phyloP scores from a whole-genome alignment of 176 grass and related monocot genomes.

The Paspalum notatum region DNA sequence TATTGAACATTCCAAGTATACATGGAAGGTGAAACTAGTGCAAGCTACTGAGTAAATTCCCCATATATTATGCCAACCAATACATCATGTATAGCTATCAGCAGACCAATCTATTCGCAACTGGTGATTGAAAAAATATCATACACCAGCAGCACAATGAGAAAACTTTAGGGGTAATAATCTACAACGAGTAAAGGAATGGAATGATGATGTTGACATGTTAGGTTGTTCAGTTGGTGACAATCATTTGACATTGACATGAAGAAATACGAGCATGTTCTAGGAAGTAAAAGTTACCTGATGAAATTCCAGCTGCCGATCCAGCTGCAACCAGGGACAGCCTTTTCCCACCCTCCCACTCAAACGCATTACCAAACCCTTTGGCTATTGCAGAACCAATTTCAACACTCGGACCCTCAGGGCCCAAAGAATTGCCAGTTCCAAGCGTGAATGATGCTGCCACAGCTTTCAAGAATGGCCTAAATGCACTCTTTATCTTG shows the following conservation, averaged over 20 bases:
- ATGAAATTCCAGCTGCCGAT: constrained; percentile 92
- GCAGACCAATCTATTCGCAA: background rate
- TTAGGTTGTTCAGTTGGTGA: background rate
- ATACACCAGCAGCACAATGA: background rate
- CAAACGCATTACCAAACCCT: constrained; percentile 78
- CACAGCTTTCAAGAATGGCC: constrained; percentile 76
- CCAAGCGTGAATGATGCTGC: constrained; percentile 88
- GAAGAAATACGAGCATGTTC: background rate
- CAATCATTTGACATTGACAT: constrained; percentile 18
- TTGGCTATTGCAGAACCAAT: constrained; percentile 92
- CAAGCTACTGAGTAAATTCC: background rate
- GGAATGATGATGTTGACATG: background rate
- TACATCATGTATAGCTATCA: constrained; percentile 3
- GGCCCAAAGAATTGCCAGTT: constrained; percentile 92
- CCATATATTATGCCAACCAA: background rate
- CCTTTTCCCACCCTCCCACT: constrained; percentile 67
- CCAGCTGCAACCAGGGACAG: constrained; percentile 88
- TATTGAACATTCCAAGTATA: background rate
- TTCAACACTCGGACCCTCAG: constrained; percentile 93
- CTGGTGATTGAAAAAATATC: background rate
- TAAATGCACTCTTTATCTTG: constrained; percentile 50
- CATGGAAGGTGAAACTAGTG: constrained; percentile 1
- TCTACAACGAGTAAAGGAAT: background rate
- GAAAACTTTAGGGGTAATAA: constrained; percentile 17
- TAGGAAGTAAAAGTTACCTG: constrained; percentile 51